Evolutionary conservation across 2,329 filamentous ascomycete species (phyloP).

Genomic region (Fusarium fracticaudum): DNA sequence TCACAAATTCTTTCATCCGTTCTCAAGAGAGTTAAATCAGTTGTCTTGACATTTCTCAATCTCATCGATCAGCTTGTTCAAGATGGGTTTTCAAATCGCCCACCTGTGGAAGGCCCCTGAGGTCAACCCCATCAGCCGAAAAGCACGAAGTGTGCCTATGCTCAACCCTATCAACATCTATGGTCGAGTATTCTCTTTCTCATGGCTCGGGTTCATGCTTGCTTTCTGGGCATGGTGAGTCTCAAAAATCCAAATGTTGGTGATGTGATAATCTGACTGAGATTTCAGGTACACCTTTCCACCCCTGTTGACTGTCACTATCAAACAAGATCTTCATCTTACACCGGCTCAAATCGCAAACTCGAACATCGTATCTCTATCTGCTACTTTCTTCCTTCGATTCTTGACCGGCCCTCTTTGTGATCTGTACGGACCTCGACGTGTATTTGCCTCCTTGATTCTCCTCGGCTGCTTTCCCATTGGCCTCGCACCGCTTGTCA

Average conservation of each 20-base stretch:
- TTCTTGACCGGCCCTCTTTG: constrained; percentile 84
- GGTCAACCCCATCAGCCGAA: constrained; percentile 85
- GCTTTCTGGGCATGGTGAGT: constrained; percentile 83
- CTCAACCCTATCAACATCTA: constrained; percentile 83
- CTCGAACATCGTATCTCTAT: constrained; percentile 87
- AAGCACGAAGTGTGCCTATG: constrained; percentile 81
- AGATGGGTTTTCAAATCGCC: constrained; percentile 45
- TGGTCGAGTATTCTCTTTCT: constrained; percentile 90
- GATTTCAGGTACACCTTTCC: constrained; percentile 78
- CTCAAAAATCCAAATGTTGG: not conserved
- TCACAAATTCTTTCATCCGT: not conserved
- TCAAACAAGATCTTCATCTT: constrained; percentile 80
- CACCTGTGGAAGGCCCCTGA: constrained; percentile 62
- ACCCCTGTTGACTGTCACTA: constrained; percentile 79
- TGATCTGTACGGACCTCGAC: constrained; percentile 82
- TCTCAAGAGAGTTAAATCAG: not conserved
- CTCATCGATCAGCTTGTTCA: constrained; percentile 2
- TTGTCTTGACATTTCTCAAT: not conserved
- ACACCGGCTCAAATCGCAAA: constrained; percentile 79
- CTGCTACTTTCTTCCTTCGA: constrained; percentile 76
- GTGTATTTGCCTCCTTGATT: constrained; percentile 81
- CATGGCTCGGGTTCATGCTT: constrained; percentile 86
- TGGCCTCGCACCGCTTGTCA: constrained; percentile 81
- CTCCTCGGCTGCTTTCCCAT: constrained; percentile 82
- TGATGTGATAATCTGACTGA: constrained; percentile 18